These are phyloP conservation scores for Leccinum imitatum DNA, from an alignment of 768 basidiomycete species.

Conservation along the genomic window DNA sequence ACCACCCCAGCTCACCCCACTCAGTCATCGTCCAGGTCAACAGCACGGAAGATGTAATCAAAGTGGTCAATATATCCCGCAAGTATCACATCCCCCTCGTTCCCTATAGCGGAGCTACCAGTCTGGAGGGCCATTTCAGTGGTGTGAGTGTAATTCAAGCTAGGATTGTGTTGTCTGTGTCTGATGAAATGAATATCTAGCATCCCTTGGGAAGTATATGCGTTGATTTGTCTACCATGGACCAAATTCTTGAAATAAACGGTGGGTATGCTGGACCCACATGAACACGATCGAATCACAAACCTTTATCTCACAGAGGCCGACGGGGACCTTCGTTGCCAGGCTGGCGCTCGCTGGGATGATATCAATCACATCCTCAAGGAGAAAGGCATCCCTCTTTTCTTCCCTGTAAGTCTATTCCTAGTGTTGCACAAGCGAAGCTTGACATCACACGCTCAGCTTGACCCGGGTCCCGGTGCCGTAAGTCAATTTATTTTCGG, in stretches of 20 bases:
- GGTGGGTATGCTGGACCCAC: slow-evolving; percentile 35
- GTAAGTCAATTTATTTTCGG: slow-evolving; percentile 37
- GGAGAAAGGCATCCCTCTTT: slow-evolving; percentile 69
- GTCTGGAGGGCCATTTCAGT: slow-evolving; percentile 83
- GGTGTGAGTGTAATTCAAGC: slow-evolving; percentile 46
- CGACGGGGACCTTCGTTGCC: slow-evolving; percentile 74
- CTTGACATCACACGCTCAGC: slow-evolving; percentile 35
- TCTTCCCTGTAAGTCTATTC: slow-evolving; percentile 69
- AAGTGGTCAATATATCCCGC: slow-evolving; percentile 72
- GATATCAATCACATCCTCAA: slow-evolving; percentile 71
- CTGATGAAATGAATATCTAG: slow-evolving; percentile 25
- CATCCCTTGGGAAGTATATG: slow-evolving; percentile 58
- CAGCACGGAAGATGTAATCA: slow-evolving; percentile 80
- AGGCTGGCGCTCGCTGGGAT: slow-evolving; percentile 77
- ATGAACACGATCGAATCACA: slow-evolving; percentile 2
- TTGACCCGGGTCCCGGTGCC: slow-evolving; percentile 72
- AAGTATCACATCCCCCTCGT: slow-evolving; percentile 75
- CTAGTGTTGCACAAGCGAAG: not conserved
- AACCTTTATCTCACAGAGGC: slow-evolving; percentile 41
- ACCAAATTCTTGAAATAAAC: slow-evolving; percentile 58
- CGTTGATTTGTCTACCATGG: slow-evolving; percentile 66
- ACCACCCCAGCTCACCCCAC: slow-evolving; percentile 59
- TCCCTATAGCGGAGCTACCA: slow-evolving; percentile 83
- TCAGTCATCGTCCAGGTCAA: slow-evolving; percentile 56
- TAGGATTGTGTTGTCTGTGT: not conserved